Conservation (phyloP, 176 grass and related monocot species). For the Hordeum marinum region DNA sequence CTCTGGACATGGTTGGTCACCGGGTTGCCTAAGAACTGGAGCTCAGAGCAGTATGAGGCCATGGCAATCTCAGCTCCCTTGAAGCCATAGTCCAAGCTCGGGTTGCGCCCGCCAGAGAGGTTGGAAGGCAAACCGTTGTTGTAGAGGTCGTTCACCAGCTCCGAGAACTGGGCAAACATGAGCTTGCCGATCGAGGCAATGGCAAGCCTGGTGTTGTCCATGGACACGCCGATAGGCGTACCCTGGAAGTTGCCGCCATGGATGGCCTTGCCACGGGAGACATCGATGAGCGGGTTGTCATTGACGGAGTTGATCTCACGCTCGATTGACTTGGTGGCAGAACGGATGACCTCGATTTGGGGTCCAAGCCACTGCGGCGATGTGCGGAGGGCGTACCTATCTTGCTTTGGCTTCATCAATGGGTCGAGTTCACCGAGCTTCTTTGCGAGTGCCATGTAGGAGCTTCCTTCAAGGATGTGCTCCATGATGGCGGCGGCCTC, state of each 20-base stretch:
- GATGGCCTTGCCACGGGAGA: constrained; percentile 62
- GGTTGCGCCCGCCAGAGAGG: constrained; percentile 77
- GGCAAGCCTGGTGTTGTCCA: constrained; percentile 82
- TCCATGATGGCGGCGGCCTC: constrained; percentile 89
- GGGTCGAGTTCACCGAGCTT: constrained; percentile 70
- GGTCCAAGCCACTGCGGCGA: constrained; percentile 91
- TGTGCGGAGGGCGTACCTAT: constrained; percentile 86
- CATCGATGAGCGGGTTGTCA: constrained; percentile 87
- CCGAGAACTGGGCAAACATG: constrained; percentile 82
- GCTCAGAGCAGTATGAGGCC: constrained; percentile 88
- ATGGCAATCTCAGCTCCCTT: constrained; percentile 94
- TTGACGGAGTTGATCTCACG: constrained; percentile 90
- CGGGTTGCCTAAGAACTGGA: constrained; percentile 76
- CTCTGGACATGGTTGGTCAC: constrained; percentile 93
- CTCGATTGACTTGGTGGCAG: constrained; percentile 66
- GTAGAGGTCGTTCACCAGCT: constrained; percentile 86
- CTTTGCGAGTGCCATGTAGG: constrained; percentile 58
- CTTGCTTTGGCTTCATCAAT: constrained; percentile 84
- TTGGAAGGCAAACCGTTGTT: constrained; percentile 86
- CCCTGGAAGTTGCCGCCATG: constrained; percentile 90
- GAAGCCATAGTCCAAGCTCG: constrained; percentile 88
- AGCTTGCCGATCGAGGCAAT: constrained; percentile 61
- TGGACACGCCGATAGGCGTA: constrained; percentile 81
- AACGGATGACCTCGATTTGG: constrained; percentile 78
- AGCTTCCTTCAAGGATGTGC: constrained; percentile 71